A percentile compares a stretch with the other conserved stretches of the same genome.
Evolutionary conservation across 2,329 filamentous ascomycete species (phyloP).

Genomic region (Pseudogymnoascus sp.): DNA sequence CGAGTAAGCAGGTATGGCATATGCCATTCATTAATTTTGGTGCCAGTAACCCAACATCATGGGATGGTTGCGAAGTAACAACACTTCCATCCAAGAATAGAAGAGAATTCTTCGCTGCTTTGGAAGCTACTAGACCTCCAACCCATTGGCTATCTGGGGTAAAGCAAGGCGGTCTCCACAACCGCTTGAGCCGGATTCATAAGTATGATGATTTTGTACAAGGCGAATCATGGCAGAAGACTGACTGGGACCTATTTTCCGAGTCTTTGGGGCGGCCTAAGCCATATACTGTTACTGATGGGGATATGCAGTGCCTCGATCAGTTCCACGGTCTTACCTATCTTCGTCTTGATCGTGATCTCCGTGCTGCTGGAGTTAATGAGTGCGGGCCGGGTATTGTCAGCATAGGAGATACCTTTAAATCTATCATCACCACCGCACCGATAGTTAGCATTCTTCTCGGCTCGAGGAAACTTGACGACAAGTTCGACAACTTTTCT

Average conservation of each 20-base stretch:
- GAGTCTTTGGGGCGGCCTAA: neutral
- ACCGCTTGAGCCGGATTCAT: neutral
- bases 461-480: neutral
- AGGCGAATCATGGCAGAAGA: neutral
- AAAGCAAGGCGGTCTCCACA: neutral
- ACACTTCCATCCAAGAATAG: neutral
- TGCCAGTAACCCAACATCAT: neutral
- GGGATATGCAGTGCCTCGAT: neutral
- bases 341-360: neutral
- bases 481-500: neutral
- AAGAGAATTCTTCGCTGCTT: neutral
- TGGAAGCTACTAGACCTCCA: neutral
- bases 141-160: neutral
- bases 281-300: neutral
- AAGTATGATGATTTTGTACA: neutral
- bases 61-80: neutral
- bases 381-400: neutral
- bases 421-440: neutral
- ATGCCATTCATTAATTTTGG: neutral
- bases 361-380: neutral
- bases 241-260: neutral
- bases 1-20: neutral
- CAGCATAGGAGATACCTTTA: neutral
- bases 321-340: neutral
- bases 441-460: constrained; percentile 2